phyloP scores from a whole-genome alignment of 176 grass and related monocot species.

The Alloteropsis semialata region DNA sequence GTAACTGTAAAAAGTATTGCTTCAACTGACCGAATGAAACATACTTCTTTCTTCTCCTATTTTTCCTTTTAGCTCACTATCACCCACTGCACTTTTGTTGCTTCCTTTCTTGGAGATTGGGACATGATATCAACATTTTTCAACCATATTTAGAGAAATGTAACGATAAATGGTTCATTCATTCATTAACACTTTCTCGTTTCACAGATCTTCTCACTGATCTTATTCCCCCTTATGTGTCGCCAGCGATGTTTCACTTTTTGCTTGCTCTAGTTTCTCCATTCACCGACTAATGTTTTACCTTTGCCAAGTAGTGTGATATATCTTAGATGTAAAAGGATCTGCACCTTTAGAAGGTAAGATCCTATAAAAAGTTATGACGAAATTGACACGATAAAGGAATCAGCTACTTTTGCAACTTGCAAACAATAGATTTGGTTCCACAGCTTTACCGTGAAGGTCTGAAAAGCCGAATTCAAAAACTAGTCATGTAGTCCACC shows the following conservation, averaged over 20 bases:
- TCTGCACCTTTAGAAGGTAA: conserved; percentile 11
- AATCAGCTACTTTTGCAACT: background rate
- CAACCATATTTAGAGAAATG: background rate
- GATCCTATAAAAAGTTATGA: background rate
- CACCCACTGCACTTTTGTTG: background rate
- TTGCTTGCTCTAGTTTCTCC: background rate
- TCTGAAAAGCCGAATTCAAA: background rate
- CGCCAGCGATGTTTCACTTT: background rate
- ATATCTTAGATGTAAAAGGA: background rate
- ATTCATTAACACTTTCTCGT: background rate
- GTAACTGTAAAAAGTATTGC: background rate
- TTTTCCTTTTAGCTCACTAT: background rate
- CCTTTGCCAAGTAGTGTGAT: background rate
- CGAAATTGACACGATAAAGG: background rate
- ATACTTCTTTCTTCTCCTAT: no score
- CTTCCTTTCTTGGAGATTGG: background rate
- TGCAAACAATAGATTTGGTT: no score
- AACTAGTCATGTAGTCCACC: no score
- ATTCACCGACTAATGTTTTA: background rate
- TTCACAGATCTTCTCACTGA: background rate
- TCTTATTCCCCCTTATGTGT: background rate
- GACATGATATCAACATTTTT: background rate
- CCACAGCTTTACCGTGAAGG: background rate
- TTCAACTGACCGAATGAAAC: background rate
- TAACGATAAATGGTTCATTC: background rate